These are phyloP conservation scores for Heterobasidion occidentale DNA, from an alignment of 1,284 basidiomycete species.

Conservation along the genomic window DNA sequence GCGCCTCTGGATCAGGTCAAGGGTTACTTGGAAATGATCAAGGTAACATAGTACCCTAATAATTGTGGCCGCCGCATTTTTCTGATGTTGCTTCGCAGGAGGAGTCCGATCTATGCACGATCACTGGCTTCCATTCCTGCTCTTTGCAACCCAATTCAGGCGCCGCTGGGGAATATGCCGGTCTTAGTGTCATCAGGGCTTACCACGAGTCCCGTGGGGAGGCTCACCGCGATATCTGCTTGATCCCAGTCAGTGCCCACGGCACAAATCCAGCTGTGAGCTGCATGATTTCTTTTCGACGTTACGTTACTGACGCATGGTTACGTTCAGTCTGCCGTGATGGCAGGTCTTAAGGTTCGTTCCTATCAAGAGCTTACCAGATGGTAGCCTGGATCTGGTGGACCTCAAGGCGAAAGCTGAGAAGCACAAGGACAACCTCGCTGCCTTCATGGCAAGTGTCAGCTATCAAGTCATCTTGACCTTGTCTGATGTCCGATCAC, in stretches of 20 bases:
- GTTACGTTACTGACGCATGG: background rate
- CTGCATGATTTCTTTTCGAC: slow-evolving; percentile 7
- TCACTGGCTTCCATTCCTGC: slow-evolving; percentile 93
- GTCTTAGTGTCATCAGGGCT: slow-evolving; percentile 87
- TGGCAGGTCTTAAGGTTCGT: slow-evolving; percentile 98
- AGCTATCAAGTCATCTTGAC: background rate
- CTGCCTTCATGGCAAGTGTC: slow-evolving; percentile 86
- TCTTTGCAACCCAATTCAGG: slow-evolving; percentile 98
- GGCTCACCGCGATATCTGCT: slow-evolving; percentile 81
- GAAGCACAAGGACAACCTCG: slow-evolving; percentile 86
- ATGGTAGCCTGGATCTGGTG: slow-evolving; percentile 85
- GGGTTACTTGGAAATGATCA: slow-evolving; percentile 82
- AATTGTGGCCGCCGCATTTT: no score
- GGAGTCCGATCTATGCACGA: slow-evolving; percentile 85
- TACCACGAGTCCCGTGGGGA: slow-evolving; percentile 90
- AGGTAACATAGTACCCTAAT: slow-evolving; percentile 29
- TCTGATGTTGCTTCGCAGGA: slow-evolving; percentile 41
- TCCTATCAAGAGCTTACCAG: slow-evolving; percentile 79
- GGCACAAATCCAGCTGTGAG: slow-evolving; percentile 90
- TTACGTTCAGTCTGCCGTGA: slow-evolving; percentile 74
- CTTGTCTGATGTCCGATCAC: slow-evolving; percentile 1
- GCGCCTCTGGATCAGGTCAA: slow-evolving; percentile 85
- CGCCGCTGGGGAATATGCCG: slow-evolving; percentile 94
- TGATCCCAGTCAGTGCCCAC: slow-evolving; percentile 94
- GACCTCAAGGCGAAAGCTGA: slow-evolving; percentile 87